Evolutionary conservation across 768 basidiomycete genomes (phyloP).

Genomic region (Lactarius sp.): DNA sequence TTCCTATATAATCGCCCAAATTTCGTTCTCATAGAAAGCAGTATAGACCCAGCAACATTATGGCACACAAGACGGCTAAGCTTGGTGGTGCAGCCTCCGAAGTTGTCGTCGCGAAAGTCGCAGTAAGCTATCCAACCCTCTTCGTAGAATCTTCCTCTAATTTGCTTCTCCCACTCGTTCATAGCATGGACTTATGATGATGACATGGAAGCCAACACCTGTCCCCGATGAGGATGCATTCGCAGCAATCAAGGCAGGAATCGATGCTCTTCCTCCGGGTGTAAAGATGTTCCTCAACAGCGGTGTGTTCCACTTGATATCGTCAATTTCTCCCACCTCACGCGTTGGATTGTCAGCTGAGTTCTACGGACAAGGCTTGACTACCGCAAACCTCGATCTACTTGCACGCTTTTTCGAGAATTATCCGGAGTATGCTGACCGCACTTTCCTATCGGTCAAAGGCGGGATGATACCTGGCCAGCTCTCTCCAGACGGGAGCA

Average conservation of each 20-base stretch:
- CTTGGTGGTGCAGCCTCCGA: slow-evolving; percentile 40
- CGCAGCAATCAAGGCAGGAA: slow-evolving; percentile 51
- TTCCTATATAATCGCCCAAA: too few relatives aligned
- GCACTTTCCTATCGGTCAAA: slow-evolving; percentile 48
- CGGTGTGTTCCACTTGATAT: slow-evolving; percentile 32
- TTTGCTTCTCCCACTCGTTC: neutral
- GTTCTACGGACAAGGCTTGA: slow-evolving; percentile 48
- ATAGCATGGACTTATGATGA: slow-evolving; percentile 51
- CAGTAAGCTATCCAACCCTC: slow-evolving; percentile 30
- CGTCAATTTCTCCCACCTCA: neutral
- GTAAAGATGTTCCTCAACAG: slow-evolving; percentile 49
- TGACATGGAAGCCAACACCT: slow-evolving; percentile 50
- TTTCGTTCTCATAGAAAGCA: neutral
- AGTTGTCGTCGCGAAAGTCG: slow-evolving; percentile 38
- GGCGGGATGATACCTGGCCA: slow-evolving; percentile 26
- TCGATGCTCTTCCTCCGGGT: slow-evolving; percentile 41
- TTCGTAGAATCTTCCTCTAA: too few relatives aligned
- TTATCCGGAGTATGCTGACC: slow-evolving; percentile 41
- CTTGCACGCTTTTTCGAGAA: slow-evolving; percentile 46
- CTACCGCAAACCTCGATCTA: slow-evolving; percentile 44
- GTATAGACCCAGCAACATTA: slow-evolving; percentile 11
- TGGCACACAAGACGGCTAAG: slow-evolving; percentile 33
- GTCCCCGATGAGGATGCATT: slow-evolving; percentile 57
- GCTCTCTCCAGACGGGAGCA: slow-evolving; percentile 30
- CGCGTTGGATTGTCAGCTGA: slow-evolving; percentile 34